Evolutionary conservation across 768 basidiomycete species (phyloP), one percentile per base, ranked within the genome.

Genomic region (Dacryopinax primogenitus): DNA sequence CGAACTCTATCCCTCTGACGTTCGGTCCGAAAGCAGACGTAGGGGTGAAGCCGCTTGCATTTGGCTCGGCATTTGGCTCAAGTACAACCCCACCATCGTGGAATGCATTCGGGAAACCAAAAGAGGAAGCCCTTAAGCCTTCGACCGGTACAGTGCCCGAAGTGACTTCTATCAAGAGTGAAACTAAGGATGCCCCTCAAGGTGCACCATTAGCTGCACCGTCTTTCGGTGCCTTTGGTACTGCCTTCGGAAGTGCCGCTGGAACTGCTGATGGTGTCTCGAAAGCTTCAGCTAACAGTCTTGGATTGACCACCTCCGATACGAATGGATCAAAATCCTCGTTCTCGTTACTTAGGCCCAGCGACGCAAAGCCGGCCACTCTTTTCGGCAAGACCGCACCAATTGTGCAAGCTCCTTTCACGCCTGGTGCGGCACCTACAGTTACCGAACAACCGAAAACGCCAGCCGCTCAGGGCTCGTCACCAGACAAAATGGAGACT

Each of bases 401-500:
- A 26, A 11, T 39, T n/a, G 37, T 11, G 51, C 4, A 3, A 30
- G 13, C 45, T 47, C 13, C 45, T 26, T 26, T 23, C 23, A 26
- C 45, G 9, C 12, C 12, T 23, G 45, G 13, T 11, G 11, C 45
- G n/a, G n/a, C 30, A 9, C 30, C 51, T 18, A 4, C 51, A 13
- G 51, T 3, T 7, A 18, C 51, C 12, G 13, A 58, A 30, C 26
- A 58, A 30, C 51, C 51, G 30, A 58, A 58, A 4, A 58, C 51
- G 26, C 51, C 51, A 4, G 26, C 51, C 26, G 7, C 51, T 13
- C 26, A 58, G 15, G 51, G 15, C 3, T 32, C 51, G 4, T 58
- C 51, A 18, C 51, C 51, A 58, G 51, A 58, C 30, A 58, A 58
- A 30, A 58, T 58, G 51, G 51, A 58, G 51, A 58, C 51, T 30